phyloP scores from a whole-genome alignment of 2,329 filamentous ascomycete genomes.

The Trichoderma arundinaceum region DNA sequence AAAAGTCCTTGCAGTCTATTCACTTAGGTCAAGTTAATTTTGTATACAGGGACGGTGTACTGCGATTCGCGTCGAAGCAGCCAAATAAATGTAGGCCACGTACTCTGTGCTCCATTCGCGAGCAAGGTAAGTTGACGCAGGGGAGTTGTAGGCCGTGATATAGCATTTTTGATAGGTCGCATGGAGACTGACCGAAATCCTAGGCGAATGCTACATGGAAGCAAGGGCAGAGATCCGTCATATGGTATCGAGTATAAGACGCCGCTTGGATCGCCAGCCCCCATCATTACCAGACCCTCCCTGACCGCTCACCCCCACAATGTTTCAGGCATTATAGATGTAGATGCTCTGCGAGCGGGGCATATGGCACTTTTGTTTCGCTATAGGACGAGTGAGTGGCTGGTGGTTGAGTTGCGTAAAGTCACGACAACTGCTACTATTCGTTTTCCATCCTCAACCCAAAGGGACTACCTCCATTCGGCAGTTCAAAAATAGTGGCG shows the following conservation, averaged over 20 bases:
- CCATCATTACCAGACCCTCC: neutral
- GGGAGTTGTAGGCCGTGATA: no score
- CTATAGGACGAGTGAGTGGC: neutral
- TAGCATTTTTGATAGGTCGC: no score
- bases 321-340: neutral
- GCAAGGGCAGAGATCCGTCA: neutral
- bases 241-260: neutral
- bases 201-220: neutral
- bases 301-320: neutral
- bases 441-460: neutral
- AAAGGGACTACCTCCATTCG: constrained; percentile 10
- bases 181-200: no score
- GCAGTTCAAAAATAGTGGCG: neutral
- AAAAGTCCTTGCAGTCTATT: constrained; percentile 24
- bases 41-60: neutral
- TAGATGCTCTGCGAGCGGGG: constrained; percentile 11
- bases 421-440: neutral
- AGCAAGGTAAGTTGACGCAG: no score
- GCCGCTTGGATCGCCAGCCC: neutral
- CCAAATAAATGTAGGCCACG: neutral
- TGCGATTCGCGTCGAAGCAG: neutral
- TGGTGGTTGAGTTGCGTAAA: neutral
- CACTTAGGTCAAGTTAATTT: neutral
- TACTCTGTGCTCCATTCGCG: no score
- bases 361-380: constrained; percentile 23